These are phyloP conservation scores for Cetradonia linearis DNA, from an alignment of 495 filamentous ascomycete genomes.

Conservation along the genomic window DNA sequence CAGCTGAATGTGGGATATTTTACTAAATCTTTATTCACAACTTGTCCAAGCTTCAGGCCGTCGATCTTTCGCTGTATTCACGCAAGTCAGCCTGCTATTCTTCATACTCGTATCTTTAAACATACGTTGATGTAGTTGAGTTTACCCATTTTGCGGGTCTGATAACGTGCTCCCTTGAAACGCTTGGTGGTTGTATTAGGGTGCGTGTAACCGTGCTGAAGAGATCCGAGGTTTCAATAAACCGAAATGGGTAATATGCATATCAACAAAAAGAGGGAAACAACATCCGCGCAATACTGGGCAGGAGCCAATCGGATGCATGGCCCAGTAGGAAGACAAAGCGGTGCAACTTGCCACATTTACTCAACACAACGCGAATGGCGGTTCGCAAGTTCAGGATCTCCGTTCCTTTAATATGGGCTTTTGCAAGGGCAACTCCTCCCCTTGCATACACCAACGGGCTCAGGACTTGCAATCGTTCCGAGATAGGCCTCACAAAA, in stretches of 20 bases:
- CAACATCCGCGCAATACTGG: not conserved
- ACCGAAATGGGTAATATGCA: not conserved
- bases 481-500: not conserved
- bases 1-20: slow-evolving; percentile 17
- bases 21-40: slow-evolving; percentile 38
- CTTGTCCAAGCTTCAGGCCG: slow-evolving; percentile 37
- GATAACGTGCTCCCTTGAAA: not conserved
- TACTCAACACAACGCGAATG: not conserved
- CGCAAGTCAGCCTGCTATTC: not conserved
- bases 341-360: not conserved
- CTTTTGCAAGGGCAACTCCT: too few species aligned
- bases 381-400: not conserved
- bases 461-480: not conserved
- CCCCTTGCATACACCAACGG: not conserved
- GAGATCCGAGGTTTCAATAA: not conserved
- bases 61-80: slow-evolving; percentile 33
- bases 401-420: not conserved
- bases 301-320: slow-evolving; percentile 2
- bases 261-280: slow-evolving; percentile 4
- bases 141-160: slow-evolving; percentile 28
- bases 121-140: slow-evolving; percentile 35
- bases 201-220: not conserved
- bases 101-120: not conserved
- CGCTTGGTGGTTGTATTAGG: not conserved
- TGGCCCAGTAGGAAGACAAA: not conserved